phyloP scores from a whole-genome alignment of 148 eudicot genomes.

The Rhododendron griersonianum region DNA sequence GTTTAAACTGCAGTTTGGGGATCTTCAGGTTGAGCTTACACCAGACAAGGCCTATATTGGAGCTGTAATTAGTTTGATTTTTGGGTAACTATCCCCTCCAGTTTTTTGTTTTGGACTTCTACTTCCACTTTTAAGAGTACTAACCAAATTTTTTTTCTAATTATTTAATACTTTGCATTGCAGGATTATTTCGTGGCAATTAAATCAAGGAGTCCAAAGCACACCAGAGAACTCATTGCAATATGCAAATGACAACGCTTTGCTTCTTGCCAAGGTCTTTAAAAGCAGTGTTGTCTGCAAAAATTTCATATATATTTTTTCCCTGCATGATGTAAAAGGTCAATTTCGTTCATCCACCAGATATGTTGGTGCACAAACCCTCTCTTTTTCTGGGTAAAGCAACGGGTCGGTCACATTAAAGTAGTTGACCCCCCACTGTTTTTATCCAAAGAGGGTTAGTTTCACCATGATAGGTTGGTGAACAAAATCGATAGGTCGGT shows the following conservation, averaged over 20 bases:
- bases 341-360: background rate
- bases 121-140: background rate
- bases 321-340: background rate
- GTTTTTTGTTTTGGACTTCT: constrained; percentile 7
- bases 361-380: background rate
- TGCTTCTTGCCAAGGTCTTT: constrained; percentile 75
- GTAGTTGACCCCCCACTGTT: background rate
- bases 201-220: constrained; percentile 88
- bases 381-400: background rate
- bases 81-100: constrained; percentile 44
- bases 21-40: constrained; percentile 84
- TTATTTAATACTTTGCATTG: constrained; percentile 6
- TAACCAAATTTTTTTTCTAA: background rate
- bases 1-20: constrained; percentile 70
- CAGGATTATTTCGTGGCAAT: constrained; percentile 79
- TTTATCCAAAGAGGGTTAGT: background rate
- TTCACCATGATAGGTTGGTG: background rate
- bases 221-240: constrained; percentile 73
- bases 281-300: background rate
- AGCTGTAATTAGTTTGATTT: constrained; percentile 60
- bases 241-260: constrained; percentile 87
- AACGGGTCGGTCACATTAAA: background rate
- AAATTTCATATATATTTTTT: no score
- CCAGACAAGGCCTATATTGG: constrained; percentile 76
- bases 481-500: background rate